A percentile compares a stretch with the other conserved stretches of the same genome.
Evolutionary conservation across 208 protist species (phyloP).

Genomic region (Acanthamoeba healyi): DNA sequence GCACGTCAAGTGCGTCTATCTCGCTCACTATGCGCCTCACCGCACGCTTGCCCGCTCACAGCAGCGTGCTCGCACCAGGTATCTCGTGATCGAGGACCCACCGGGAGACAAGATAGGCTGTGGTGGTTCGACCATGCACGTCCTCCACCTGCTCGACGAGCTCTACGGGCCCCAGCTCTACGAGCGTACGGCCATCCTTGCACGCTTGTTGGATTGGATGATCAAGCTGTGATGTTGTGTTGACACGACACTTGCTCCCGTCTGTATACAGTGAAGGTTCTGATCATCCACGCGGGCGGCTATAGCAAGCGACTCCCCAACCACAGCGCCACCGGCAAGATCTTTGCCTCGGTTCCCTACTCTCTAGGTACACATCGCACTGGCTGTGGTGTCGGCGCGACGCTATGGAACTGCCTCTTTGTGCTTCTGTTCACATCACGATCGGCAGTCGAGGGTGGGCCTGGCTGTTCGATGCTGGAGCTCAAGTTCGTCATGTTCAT

Average conservation of each 20-base stretch:
- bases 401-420: too few relatives aligned
- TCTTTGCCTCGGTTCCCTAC: slow-evolving; percentile 81
- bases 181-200: not conserved
- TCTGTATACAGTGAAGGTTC: slow-evolving; percentile 72
- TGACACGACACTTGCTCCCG: too few relatives aligned
- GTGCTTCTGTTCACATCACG: too few relatives aligned
- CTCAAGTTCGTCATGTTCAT: slow-evolving; percentile 83
- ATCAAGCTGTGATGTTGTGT: too few relatives aligned
- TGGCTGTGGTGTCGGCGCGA: too few relatives aligned
- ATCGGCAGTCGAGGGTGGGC: slow-evolving; percentile 9
- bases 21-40: too few relatives aligned
- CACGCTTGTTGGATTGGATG: not conserved
- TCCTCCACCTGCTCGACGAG: slow-evolving; percentile 65
- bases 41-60: not conserved
- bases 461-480: slow-evolving; percentile 79
- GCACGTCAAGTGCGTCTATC: slow-evolving; percentile 22
- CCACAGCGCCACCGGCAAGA: slow-evolving; percentile 82
- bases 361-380: not conserved
- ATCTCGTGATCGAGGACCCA: slow-evolving; percentile 79
- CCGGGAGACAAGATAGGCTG: slow-evolving; percentile 80
- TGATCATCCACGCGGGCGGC: slow-evolving; percentile 82
- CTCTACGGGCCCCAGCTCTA: slow-evolving; percentile 38
- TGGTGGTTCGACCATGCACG: slow-evolving; percentile 80
- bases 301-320: slow-evolving; percentile 82
- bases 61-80: not conserved